Evolutionary conservation across 1,139 yeast genomes (phyloP).

Genomic region (Saccharomyces hybrid): DNA sequence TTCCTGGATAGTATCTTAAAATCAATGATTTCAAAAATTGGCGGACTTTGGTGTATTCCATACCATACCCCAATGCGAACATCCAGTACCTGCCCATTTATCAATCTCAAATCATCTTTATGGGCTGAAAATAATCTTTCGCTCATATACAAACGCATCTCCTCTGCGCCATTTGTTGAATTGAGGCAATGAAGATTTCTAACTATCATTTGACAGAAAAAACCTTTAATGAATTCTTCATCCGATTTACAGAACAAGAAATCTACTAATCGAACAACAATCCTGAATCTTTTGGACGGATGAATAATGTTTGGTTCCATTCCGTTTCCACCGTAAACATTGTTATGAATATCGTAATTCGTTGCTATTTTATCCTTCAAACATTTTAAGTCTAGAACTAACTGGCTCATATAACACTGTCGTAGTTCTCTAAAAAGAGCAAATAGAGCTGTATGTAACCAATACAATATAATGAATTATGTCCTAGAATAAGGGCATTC

Average conservation of each 20-base stretch:
- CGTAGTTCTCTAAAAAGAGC: background rate
- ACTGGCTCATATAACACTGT: background rate
- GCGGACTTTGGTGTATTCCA: background rate
- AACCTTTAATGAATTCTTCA: background rate
- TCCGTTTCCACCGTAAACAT: background rate
- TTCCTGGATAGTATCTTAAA: background rate
- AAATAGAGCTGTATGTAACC: background rate
- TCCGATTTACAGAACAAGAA: background rate
- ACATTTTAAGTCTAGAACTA: background rate
- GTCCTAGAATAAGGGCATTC: background rate
- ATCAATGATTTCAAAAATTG: background rate
- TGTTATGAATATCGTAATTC: background rate
- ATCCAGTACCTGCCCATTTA: background rate
- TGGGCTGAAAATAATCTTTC: background rate
- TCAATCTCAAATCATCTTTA: background rate
- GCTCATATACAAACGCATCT: background rate
- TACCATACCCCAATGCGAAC: background rate
- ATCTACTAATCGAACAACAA: background rate
- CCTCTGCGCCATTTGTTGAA: background rate
- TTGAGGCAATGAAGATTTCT: background rate
- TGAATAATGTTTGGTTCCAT: background rate
- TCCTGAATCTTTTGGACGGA: background rate
- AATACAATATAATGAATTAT: too few relatives aligned
- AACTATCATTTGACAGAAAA: background rate
- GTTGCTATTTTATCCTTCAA: background rate